Evolutionary conservation across 495 filamentous ascomycete species (phyloP), one percentile per base, ranked within the genome.

Genomic region (Daldinia bambusicola): DNA sequence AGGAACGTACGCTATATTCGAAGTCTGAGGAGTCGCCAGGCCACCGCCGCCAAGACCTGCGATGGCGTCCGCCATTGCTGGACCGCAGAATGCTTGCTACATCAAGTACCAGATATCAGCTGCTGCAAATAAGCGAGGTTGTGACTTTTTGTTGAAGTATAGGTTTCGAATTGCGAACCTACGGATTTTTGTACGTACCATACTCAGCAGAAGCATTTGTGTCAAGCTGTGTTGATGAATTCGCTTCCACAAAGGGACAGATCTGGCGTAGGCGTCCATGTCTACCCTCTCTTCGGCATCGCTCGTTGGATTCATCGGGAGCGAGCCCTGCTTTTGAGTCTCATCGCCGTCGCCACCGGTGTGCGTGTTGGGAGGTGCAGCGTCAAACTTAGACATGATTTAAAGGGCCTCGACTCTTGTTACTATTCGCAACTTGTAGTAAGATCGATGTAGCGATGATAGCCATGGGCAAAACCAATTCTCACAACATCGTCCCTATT

Each of bases 371-470:
- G 64, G 67, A 6, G 66, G 66, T 56, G 71, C 71, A n/a, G 71
- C 62, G 18, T 74, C 66, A 34, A 74, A 70, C n/a, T 74, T 70
- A 10, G 70, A 73, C 70, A 73, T 73, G 10, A 14, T 38, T 55
- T 16, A 38, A 41, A 22, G 26, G 53, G 37, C 30, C 52, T 55
- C 43, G 38, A 51, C 55, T 31, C 14, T 38, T 63, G 13, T 61
- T n/a, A 2, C 18, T 48, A 31, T 22, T 12, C 14, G 22, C 32
- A n/a, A 22, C 52, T 53, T 52, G 10, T 36, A 53, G 40, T 6
- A 50, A 61, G 40, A 32, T 14, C 16, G 2, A 8, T 48, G 18
- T 9, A 20, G 32, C 50, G 48, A 18, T 32, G 45, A 45, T n/a
- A 34, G n/a, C n/a, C n/a, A n/a, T n/a, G n/a, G n/a, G n/a, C n/a